Conservation (phyloP, 2,329 filamentous ascomycete species). For the Phyllosticta citribraziliensis region DNA sequence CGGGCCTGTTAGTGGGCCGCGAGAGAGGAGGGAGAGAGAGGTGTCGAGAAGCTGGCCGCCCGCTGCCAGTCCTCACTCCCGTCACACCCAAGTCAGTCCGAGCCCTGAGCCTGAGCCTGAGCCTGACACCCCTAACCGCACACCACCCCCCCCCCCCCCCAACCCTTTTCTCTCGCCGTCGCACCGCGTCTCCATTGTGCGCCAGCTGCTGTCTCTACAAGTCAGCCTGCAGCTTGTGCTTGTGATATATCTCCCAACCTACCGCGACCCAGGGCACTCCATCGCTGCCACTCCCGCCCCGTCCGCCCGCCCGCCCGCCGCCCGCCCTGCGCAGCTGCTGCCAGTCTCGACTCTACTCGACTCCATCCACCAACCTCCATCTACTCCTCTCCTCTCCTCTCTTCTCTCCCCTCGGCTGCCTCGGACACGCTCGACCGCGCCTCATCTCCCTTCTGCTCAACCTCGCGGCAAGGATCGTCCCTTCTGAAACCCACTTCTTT, state of each 20-base stretch:
- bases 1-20: neutral
- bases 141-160: constrained; percentile 1
- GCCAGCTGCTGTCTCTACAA: neutral
- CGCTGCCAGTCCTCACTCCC: neutral
- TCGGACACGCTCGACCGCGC: constrained; percentile 8
- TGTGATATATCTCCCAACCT: neutral
- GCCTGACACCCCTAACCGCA: neutral
- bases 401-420: constrained; percentile 3
- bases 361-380: neutral
- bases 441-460: constrained; percentile 9
- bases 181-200: constrained; percentile 6
- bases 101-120: neutral
- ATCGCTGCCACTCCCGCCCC: constrained; percentile 4
- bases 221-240: neutral
- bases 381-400: constrained; percentile 1
- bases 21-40: neutral
- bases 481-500: neutral
- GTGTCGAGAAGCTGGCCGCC: neutral
- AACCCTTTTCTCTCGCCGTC: constrained; percentile 7
- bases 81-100: neutral
- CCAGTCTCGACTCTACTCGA: neutral
- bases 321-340: constrained; percentile 4
- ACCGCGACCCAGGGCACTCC: neutral
- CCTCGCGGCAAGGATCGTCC: constrained; percentile 10
- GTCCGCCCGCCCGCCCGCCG: neutral